phyloP scores from a whole-genome alignment of 768 basidiomycete genomes.

The Pilatotrama ljubarskyi region DNA sequence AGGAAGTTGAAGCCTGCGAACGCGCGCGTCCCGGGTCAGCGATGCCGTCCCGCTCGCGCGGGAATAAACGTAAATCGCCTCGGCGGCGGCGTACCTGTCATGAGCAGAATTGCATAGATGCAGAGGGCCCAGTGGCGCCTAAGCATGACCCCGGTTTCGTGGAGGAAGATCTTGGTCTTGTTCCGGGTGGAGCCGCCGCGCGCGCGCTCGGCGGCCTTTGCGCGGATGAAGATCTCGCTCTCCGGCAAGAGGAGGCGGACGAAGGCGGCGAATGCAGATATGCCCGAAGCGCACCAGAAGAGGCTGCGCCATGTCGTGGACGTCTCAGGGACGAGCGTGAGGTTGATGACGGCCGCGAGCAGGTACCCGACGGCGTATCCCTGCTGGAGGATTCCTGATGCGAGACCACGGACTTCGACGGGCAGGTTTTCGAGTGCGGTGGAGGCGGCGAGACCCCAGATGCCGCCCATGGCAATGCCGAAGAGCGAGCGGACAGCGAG shows the following conservation, averaged over 20 bases:
- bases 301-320: slow-evolving; percentile 62
- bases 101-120: slow-evolving; percentile 81
- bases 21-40: slow-evolving; percentile 11
- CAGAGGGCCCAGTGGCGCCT: slow-evolving; percentile 80
- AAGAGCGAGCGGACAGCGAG: slow-evolving; percentile 82
- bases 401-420: slow-evolving; percentile 81
- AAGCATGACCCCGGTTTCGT: slow-evolving; percentile 74
- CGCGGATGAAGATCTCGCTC: slow-evolving; percentile 69
- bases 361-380: slow-evolving; percentile 90
- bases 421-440: slow-evolving; percentile 90
- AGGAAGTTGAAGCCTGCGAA: slow-evolving; percentile 50
- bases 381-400: slow-evolving; percentile 83
- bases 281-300: slow-evolving; percentile 78
- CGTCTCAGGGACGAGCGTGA: slow-evolving; percentile 50
- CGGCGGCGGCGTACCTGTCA: slow-evolving; percentile 48
- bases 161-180: slow-evolving; percentile 72
- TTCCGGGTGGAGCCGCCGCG: slow-evolving; percentile 37
- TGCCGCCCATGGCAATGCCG: slow-evolving; percentile 85
- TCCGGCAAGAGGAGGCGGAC: slow-evolving; percentile 75
- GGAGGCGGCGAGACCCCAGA: slow-evolving; percentile 83
- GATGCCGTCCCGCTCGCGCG: not conserved
- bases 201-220: slow-evolving; percentile 53
- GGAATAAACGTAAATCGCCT: not conserved
- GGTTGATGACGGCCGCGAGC: slow-evolving; percentile 80
- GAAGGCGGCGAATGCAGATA: slow-evolving; percentile 67